Conservation (phyloP, 192 early-diverging fungal genomes). For the Coemansia sp. region DNA sequence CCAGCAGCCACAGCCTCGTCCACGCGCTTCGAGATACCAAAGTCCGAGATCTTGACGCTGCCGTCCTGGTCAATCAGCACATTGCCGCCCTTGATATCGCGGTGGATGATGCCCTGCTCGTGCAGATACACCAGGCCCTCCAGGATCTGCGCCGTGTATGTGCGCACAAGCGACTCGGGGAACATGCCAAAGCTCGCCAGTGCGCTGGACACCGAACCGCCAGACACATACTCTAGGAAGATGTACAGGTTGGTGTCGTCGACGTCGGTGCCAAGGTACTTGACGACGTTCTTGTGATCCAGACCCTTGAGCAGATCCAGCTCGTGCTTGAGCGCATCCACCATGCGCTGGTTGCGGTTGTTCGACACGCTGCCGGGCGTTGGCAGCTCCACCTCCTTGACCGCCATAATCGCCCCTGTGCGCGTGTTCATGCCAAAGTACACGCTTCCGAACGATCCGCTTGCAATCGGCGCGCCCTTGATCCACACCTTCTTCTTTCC, state of each 20-base stretch:
- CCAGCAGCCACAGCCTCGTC: conserved; percentile 62
- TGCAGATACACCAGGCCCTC: conserved; percentile 95
- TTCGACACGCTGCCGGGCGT: conserved; percentile 67
- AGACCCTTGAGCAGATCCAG: conserved; percentile 89
- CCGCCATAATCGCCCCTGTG: conserved; percentile 92
- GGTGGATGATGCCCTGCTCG: conserved; percentile 90
- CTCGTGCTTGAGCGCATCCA: conserved; percentile 86
- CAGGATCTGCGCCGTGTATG: conserved; percentile 87
- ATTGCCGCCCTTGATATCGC: conserved; percentile 98
- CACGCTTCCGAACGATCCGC: conserved; percentile 95
- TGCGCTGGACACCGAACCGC: conserved; percentile 88
- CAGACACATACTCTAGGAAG: conserved; percentile 97
- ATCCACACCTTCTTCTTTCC: conserved; percentile 68
- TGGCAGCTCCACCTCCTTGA: conserved; percentile 91
- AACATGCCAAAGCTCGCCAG: conserved; percentile 87
- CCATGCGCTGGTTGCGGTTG: conserved; percentile 74
- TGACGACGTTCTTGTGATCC: conserved; percentile 93
- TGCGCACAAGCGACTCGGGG: conserved; percentile 77
- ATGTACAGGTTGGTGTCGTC: conserved; percentile 80
- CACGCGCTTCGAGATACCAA: conserved; percentile 97
- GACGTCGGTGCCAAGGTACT: conserved; percentile 87
- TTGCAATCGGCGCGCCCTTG: conserved; percentile 86
- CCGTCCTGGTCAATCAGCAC: conserved; percentile 89
- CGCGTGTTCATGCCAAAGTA: conserved; percentile 87
- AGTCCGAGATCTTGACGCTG: conserved; percentile 96